Evolutionary conservation across 495 filamentous ascomycete genomes (phyloP), one percentile per base, ranked within the genome.

Genomic region (Aspergillus affinis): DNA sequence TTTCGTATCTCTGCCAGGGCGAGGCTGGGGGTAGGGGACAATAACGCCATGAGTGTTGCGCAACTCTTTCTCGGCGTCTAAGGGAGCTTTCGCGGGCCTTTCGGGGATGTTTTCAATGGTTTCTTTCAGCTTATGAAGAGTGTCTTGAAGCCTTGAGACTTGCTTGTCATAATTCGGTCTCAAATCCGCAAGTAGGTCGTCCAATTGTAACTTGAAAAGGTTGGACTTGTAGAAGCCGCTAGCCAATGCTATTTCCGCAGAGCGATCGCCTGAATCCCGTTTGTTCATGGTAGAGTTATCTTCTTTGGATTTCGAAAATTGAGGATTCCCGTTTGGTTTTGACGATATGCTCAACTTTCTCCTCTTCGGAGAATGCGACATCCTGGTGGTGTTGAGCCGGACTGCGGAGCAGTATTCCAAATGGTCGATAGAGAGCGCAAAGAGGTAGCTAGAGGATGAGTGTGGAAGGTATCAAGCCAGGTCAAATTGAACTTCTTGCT

Each of bases 151-250:
- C 26, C 81, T 81, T 2, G 70, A 74, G 58, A 92, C 78, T 26
- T 83, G 81, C 53, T 84, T 87, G 19, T 83, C 82, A 70, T 93
- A 89, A 61, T 88, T 83, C 26, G 88, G 81, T 68, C 81, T 81
- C 45, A 90, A 79, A 58, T 89, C 86, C 20, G 79, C 75, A 61
- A 97, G 68, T 48, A 98, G 74, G 65, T 97, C 92, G 58, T 96
- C 89, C 21, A 92, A 83, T 74, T 97, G 90, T 30, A 98, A 77
- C 64, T 93, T 89, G 75, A 98, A 96, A 62, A 91, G 78, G 66
- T 83, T 90, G 41, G 84, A 88, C 62, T 86, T 86, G 73, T 83
- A 88, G 45, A 76, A 65, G n/a, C 77, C 77, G 49, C 67, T 76
- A n/a, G 75, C 72, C 61, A 70, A 70, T 19, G 75, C 75, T 53